Percentiles rank a stretch among this genome's conserved stretches.
phyloP scores from a whole-genome alignment of 768 basidiomycete species.

The Filobasidium floriforme region DNA sequence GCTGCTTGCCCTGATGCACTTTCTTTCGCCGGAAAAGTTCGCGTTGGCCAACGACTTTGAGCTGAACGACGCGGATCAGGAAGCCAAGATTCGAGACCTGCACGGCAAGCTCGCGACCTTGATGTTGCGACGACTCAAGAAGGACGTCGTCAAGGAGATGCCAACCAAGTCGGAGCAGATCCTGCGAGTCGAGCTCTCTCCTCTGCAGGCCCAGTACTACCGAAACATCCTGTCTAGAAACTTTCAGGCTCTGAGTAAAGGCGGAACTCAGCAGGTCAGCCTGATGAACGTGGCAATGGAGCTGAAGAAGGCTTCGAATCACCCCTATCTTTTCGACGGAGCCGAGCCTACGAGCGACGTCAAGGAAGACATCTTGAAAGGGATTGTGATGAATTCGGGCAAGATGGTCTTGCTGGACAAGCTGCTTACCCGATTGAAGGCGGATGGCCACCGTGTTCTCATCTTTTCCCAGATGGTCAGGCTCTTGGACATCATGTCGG shows the following conservation, averaged over 20 bases:
- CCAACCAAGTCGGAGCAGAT: conserved; percentile 98
- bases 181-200: conserved; percentile 91
- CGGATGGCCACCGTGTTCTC: conserved; percentile 89
- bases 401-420: conserved; percentile 99
- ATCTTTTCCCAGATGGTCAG: conserved; percentile 99
- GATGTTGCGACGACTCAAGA: conserved; percentile 91
- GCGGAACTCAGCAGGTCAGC: conserved; percentile 72
- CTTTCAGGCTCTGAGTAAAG: conserved; percentile 83
- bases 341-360: conserved; percentile 60
- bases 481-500: conserved; percentile 95
- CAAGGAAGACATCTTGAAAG: conserved; percentile 77
- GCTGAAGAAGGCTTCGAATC: conserved; percentile 92
- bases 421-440: conserved; percentile 76
- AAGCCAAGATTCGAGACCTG: conserved; percentile 77
- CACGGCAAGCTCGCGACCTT: conserved; percentile 85
- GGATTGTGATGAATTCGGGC: conserved; percentile 96
- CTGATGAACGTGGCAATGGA: conserved; percentile 99
- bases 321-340: conserved; percentile 95
- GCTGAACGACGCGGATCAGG: conserved; percentile 84
- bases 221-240: conserved; percentile 68
- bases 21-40: conserved; percentile 94
- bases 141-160: conserved; percentile 87
- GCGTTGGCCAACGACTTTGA: conserved; percentile 86
- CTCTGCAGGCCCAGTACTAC: conserved; percentile 94
- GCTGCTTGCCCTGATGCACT: conserved; percentile 93